phyloP scores from a whole-genome alignment of 2,329 filamentous ascomycete genomes.

The Cyanodermella asteris region DNA sequence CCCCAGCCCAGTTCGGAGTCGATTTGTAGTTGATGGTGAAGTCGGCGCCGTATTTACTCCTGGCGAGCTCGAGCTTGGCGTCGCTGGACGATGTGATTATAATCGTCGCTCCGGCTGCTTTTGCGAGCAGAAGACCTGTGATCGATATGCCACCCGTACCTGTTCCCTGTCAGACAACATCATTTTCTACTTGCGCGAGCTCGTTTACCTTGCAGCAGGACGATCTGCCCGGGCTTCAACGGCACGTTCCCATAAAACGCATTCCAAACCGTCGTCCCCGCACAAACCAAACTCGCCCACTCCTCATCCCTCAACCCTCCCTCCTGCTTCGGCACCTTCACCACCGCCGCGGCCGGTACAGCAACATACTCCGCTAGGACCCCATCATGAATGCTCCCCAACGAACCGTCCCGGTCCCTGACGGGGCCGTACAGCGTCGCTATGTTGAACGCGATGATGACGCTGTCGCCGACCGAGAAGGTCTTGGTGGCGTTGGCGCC shows the following conservation, averaged over 20 bases:
- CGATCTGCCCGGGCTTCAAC: constrained; percentile 19
- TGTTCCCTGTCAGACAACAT: constrained; percentile 5
- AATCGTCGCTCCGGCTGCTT: constrained; percentile 22
- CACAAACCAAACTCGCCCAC: constrained; percentile 20
- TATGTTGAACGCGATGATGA: constrained; percentile 11
- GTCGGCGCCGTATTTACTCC: constrained; percentile 19
- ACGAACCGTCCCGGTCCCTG: constrained; percentile 8
- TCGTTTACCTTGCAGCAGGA: constrained; percentile 15
- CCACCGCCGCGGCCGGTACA: constrained; percentile 18
- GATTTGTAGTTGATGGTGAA: constrained; percentile 28
- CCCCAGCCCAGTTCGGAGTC: constrained; percentile 21
- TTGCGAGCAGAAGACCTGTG: constrained; percentile 24
- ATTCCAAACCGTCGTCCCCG: constrained; percentile 28
- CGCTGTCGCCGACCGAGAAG: constrained; percentile 14
- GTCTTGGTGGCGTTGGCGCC: constrained; percentile 5
- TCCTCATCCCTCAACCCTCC: constrained; percentile 15
- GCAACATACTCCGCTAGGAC: constrained; percentile 21
- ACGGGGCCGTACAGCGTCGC: constrained; percentile 11
- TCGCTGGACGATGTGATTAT: constrained; percentile 31
- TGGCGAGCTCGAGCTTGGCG: constrained; percentile 20
- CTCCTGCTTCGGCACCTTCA: constrained; percentile 20
- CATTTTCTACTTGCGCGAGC: constrained; percentile 5
- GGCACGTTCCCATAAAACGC: constrained; percentile 21
- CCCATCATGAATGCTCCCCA: constrained; percentile 16
- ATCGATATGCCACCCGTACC: constrained; percentile 27